A percentile compares a stretch with the other conserved stretches of the same genome.
These are phyloP conservation scores for Setaria italica DNA, from an alignment of 202 grass and related monocot genomes.

Conservation along the genomic window DNA sequence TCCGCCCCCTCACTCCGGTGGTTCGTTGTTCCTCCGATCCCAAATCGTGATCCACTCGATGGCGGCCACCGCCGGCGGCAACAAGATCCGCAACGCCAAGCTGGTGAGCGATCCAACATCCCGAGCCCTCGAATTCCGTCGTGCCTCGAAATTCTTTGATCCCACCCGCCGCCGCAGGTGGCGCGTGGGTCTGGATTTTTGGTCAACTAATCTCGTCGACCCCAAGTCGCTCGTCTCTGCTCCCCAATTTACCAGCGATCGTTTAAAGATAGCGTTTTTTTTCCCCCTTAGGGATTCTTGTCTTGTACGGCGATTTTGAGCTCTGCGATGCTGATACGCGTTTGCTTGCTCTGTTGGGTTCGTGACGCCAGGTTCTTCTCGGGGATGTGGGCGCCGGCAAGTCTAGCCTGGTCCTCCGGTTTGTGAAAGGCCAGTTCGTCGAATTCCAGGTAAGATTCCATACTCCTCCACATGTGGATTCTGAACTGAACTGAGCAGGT, in stretches of 20 bases:
- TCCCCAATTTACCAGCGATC: neutral
- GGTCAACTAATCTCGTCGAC: neutral
- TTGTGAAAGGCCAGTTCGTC: slow-evolving; percentile 87
- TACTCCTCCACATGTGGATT: neutral
- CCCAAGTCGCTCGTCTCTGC: neutral
- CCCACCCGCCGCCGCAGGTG: neutral
- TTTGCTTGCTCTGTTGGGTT: slow-evolving; percentile 22
- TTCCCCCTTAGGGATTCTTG: slow-evolving; percentile 1
- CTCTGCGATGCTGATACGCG: neutral
- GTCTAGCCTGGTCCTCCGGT: slow-evolving; percentile 90
- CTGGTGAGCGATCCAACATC: slow-evolving; percentile 50
- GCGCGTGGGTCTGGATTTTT: neutral
- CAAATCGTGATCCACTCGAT: slow-evolving; percentile 40
- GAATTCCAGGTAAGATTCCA: slow-evolving; percentile 72
- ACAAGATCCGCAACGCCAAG: slow-evolving; percentile 87
- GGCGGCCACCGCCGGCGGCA: slow-evolving; percentile 58
- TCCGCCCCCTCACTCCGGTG: neutral
- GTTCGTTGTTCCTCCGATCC: neutral
- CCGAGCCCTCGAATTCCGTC: neutral
- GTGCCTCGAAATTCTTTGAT: neutral
- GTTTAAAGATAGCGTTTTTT: neutral
- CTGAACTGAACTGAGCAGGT: neutral
- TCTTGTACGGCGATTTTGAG: neutral
- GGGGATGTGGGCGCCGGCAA: slow-evolving; percentile 89
- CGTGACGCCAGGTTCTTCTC: slow-evolving; percentile 61